Base-by-base conservation (phyloP, 805 yeast genomes). In the Yarrowia sp. region DNA sequence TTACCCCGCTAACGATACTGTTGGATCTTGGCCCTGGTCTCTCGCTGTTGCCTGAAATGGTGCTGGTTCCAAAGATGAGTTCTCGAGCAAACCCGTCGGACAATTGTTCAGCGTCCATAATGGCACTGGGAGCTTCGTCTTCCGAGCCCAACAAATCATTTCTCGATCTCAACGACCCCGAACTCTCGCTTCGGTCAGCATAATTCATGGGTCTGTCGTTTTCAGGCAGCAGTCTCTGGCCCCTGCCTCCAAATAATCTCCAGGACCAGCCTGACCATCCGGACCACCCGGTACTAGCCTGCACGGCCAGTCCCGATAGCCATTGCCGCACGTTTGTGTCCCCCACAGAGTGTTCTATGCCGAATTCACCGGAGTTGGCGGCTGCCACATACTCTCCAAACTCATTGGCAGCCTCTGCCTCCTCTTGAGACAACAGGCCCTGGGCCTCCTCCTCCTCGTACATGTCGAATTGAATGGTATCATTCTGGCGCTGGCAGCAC, bases 401-500 rank as follows among this genome's bases (percentile, higher is more conserved):
- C 65, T 59, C 65, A 8, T 59, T 59, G 52, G 65, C 41, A n/a
- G 50, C 35, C 16, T 59, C 65, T 1, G 65, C 65, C n/a, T 45
- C 65, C 16, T 59, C 65, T 35, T 59, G 65, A 5, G 65, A 26
- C n/a, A 59, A 14, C 16, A 59, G 35, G 1, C 52, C 65, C 42
- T 59, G 35, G 5, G 65, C n/a, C 19, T 59, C 64, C 49, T 56
- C 64, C 64, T 56, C 65, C 35, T 59, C 65, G 42, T 59, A 59
- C 65, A 59, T 59, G 52, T 59, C 65, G 42, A 59, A 59, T 19
- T 59, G 65, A 19, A 45, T 59, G 35, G 50, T 45, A 19, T 59
- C 52, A 26, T n/a, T 35, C 3, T 16, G 40, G 2, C 48, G 52
- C 32, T 45, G 32, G 11, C 65, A 59, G 8, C 65, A 59, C 35